A percentile compares a stretch with the other conserved stretches of the same genome.
Conservation (phyloP, 2,329 filamentous ascomycete genomes). For the Chaetoscypha palmicola region DNA sequence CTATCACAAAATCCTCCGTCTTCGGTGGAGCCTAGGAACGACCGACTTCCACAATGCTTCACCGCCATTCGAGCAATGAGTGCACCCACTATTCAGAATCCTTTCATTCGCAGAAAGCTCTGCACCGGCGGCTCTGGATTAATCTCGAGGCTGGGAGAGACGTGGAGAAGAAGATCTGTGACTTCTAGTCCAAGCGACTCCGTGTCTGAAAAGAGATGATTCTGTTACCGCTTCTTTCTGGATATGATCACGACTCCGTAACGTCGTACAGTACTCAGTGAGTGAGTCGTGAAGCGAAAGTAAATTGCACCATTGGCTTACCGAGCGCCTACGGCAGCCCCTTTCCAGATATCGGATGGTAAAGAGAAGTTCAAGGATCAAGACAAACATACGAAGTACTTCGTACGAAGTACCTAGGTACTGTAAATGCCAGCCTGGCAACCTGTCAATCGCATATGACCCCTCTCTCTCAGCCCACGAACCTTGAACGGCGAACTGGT, state of each 20-base stretch:
- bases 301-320: no score
- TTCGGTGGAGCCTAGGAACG: no score
- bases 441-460: neutral
- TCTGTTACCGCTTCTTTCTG: neutral
- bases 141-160: neutral
- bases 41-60: no score
- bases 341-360: neutral
- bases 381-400: no score
- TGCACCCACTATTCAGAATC: neutral
- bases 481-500: no score
- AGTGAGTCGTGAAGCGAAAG: no score
- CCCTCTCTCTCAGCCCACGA: neutral
- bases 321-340: neutral
- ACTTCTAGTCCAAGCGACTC: neutral
- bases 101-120: neutral
- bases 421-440: neutral
- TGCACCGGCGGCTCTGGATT: neutral
- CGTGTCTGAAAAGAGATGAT: neutral
- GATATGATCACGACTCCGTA: no score
- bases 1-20: no score
- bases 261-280: no score
- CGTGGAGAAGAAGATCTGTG: neutral
- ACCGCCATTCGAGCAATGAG: constrained; percentile 1
- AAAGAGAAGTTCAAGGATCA: no score
- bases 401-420: no score